A percentile compares a stretch with the other conserved stretches of the same genome.
These are phyloP conservation scores for Cutaneotrichosporon sp. DNA, from an alignment of 1,284 basidiomycete species.

Conservation along the genomic window DNA sequence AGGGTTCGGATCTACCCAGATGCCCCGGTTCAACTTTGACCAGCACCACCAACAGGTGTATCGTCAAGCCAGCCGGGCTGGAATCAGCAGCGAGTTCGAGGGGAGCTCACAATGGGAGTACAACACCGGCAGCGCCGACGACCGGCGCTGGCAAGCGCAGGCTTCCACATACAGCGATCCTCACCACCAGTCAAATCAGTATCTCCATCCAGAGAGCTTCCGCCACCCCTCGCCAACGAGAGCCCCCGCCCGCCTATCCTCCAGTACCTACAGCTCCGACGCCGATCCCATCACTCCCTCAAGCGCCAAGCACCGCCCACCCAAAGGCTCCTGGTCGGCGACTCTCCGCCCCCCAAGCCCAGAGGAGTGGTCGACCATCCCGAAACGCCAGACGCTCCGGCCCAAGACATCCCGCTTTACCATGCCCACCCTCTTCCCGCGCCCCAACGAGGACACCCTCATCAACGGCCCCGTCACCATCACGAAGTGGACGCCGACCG, in stretches of 20 bases:
- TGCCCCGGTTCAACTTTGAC: too few species aligned
- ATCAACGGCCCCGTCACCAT: background rate
- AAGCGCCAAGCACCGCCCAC: background rate
- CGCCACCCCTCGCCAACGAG: too few species aligned
- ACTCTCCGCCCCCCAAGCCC: background rate
- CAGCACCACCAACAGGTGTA: too few species aligned
- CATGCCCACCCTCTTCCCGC: background rate
- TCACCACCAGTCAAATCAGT: too few species aligned
- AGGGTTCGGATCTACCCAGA: too few species aligned
- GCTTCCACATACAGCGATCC: too few species aligned
- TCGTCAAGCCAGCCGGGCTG: too few species aligned
- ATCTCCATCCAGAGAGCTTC: too few species aligned
- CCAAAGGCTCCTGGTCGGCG: background rate
- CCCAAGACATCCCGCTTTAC: background rate
- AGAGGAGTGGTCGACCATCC: slow-evolving; percentile 6
- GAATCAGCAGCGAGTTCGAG: too few species aligned
- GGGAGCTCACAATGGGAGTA: too few species aligned
- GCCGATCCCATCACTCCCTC: background rate
- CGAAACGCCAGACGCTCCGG: background rate
- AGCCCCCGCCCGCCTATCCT: background rate
- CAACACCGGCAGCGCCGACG: too few species aligned
- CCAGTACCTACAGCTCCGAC: background rate
- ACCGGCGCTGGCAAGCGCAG: too few species aligned
- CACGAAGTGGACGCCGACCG: slow-evolving; percentile 10
- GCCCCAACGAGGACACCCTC: background rate